phyloP scores from a whole-genome alignment of 78 protist species.

The Diacronema lutheri region DNA sequence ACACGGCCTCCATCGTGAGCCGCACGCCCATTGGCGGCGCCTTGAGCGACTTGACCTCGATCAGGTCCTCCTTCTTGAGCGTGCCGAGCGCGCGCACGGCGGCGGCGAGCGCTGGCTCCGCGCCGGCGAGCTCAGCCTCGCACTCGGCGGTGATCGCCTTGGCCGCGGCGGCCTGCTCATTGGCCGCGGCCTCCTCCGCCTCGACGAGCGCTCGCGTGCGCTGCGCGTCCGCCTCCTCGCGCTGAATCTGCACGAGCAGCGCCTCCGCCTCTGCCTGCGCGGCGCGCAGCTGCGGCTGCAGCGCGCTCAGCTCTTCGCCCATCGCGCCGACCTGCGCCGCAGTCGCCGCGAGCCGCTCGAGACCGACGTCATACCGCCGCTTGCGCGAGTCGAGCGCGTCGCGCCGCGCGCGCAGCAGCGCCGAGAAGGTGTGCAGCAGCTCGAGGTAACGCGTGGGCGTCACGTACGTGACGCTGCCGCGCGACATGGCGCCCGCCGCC shows the following conservation, averaged over 20 bases:
- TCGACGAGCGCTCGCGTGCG: constrained; percentile 32
- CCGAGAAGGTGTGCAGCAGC: constrained; percentile 55
- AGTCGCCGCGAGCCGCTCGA: constrained; percentile 38
- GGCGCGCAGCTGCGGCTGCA: constrained; percentile 34
- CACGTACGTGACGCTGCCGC: constrained; percentile 29
- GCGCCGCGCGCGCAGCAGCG: constrained; percentile 22
- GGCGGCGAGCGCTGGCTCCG: constrained; percentile 51
- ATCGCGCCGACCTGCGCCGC: constrained; percentile 48
- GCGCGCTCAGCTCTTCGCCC: constrained; percentile 48
- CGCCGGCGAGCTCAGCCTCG: constrained; percentile 52
- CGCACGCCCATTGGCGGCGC: constrained; percentile 79
- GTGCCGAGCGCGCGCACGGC: constrained; percentile 65
- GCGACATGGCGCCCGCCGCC: constrained; percentile 13
- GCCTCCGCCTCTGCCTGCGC: constrained; percentile 34
- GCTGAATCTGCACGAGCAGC: constrained; percentile 33
- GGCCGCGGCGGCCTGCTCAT: constrained; percentile 18
- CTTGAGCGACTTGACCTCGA: constrained; percentile 44
- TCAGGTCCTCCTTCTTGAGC: constrained; percentile 52
- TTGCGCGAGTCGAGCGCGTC: not conserved
- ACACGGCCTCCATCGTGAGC: constrained; percentile 69
- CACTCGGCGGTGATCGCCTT: constrained; percentile 49
- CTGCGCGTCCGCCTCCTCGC: not conserved
- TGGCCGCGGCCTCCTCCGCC: constrained; percentile 29
- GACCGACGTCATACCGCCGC: constrained; percentile 62
- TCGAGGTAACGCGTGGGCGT: constrained; percentile 68